Evolutionary conservation across 1,284 basidiomycete genomes (phyloP), one percentile per base, ranked within the genome.

Genomic region (Marasmius tenuissimus): DNA sequence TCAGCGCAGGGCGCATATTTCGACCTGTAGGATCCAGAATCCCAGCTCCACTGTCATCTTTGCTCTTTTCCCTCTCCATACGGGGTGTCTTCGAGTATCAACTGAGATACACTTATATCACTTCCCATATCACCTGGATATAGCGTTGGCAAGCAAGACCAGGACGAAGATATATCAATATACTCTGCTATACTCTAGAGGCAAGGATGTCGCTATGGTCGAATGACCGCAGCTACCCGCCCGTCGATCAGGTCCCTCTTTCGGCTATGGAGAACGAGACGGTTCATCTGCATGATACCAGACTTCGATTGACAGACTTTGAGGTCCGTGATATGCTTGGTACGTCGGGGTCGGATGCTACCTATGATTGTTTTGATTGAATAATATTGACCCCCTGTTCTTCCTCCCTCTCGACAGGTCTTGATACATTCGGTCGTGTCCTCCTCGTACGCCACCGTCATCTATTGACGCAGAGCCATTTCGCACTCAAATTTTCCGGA

Each of bases 371-470:
- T n/a, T n/a, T n/a, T n/a, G n/a, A n/a, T n/a, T n/a, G n/a, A n/a
- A n/a, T n/a, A n/a, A n/a, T n/a, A n/a, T n/a, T 37, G 11, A 5
- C 45, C n/a, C n/a, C n/a, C n/a, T n/a, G n/a, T 64, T 18, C 67
- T 61, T 14, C 48, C 61, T 39, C 16, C 60, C 57, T 56, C 45
- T 60, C 22, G 62, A 50, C 65, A 93, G 95, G 96, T 12, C 96
- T 96, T 5, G 96, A 96, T 14, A 97, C 96, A 0, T 98, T 98
- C 74, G 96, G 88, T 56, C 91, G 94, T 59, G 96, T 98, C 12
- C 85, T 97, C 63, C 84, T 98, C 11, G 96, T 93, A 49, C 84
- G 87, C 61, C 83, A 89, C 66, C 82, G 84, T 53, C 77, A 78
- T 10, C 70, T 81, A 11, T 81, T 78, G 49, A 71, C 80, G 5